phyloP scores from a whole-genome alignment of 1,139 yeast genomes.

The Ogataea hybrid region DNA sequence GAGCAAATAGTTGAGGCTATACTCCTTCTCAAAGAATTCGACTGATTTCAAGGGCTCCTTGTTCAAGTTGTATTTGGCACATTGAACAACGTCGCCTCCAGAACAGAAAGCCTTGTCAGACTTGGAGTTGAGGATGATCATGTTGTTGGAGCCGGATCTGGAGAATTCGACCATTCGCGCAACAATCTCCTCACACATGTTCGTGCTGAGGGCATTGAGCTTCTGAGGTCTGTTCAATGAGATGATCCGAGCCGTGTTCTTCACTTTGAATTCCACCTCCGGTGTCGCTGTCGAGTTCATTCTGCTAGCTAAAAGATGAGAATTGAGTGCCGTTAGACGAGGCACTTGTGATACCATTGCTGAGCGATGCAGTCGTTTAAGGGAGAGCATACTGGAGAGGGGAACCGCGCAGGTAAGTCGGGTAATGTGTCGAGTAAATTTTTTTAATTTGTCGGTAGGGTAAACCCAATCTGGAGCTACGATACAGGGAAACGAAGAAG shows the following conservation, averaged over 20 bases:
- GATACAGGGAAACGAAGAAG: not conserved
- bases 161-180: conserved; percentile 78
- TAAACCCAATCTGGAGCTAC: conserved; percentile 1
- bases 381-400: conserved; percentile 10
- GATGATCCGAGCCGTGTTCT: conserved; percentile 69
- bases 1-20: conserved; percentile 73
- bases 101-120: conserved; percentile 71
- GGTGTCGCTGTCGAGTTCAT: conserved; percentile 21
- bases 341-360: conserved; percentile 10
- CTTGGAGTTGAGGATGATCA: conserved; percentile 68
- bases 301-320: conserved; percentile 4
- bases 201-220: conserved; percentile 78
- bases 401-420: conserved; percentile 12
- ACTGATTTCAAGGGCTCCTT: conserved; percentile 55
- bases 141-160: conserved; percentile 60
- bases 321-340: conserved; percentile 6
- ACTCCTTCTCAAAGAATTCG: conserved; percentile 76
- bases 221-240: conserved; percentile 79
- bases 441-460: conserved; percentile 9
- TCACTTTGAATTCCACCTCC: conserved; percentile 59
- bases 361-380: conserved; percentile 8
- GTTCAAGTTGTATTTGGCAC: conserved; percentile 51
- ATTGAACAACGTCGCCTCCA: conserved; percentile 91
- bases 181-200: conserved; percentile 72
- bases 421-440: conserved; percentile 14